Percentiles rank a stretch among this genome's conserved stretches.
Evolutionary conservation across 2,329 filamentous ascomycete genomes (phyloP).

Genomic region (Myriangium duriaei): DNA sequence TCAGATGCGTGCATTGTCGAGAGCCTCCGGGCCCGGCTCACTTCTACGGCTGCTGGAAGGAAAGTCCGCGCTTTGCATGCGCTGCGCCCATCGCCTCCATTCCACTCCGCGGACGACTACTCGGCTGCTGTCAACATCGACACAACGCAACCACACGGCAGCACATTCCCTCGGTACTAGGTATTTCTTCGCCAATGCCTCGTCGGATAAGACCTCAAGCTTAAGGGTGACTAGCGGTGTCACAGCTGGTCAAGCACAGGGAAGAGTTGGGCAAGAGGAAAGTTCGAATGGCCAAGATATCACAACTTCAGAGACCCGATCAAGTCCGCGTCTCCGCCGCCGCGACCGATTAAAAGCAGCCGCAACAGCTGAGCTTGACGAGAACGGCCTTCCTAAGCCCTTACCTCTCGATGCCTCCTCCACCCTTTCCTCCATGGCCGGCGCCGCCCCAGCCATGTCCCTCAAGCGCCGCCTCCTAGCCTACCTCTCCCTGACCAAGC

Average conservation of each 20-base stretch:
- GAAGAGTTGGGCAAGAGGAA: slow-evolving; percentile 2
- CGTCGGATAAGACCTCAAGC: slow-evolving; percentile 8
- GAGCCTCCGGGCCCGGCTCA: slow-evolving; percentile 8
- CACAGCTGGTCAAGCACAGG: background rate
- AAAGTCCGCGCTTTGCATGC: slow-evolving; percentile 16
- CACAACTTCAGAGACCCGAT: slow-evolving; percentile 9
- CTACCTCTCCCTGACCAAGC: slow-evolving; percentile 87
- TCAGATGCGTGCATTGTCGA: slow-evolving; percentile 3
- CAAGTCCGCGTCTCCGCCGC: slow-evolving; percentile 21
- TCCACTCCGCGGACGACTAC: slow-evolving; percentile 13
- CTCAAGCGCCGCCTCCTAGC: slow-evolving; percentile 59
- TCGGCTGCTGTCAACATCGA: slow-evolving; percentile 15
- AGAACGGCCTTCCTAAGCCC: slow-evolving; percentile 11
- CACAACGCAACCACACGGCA: slow-evolving; percentile 12
- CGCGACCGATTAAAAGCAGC: slow-evolving; percentile 23
- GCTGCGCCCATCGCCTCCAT: slow-evolving; percentile 18
- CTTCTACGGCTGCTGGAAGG: background rate
- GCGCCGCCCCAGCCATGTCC: slow-evolving; percentile 43
- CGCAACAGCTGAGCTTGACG: slow-evolving; percentile 10
- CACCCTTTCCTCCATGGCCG: slow-evolving; percentile 45
- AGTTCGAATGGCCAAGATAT: background rate
- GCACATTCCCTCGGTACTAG: slow-evolving; percentile 18
- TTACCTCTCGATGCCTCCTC: slow-evolving; percentile 50
- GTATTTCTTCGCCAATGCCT: slow-evolving; percentile 25
- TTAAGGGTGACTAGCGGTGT: slow-evolving; percentile 1